Evolutionary conservation across 73 alveolate genomes (phyloP).

Genomic region (Diophrys sp.): DNA sequence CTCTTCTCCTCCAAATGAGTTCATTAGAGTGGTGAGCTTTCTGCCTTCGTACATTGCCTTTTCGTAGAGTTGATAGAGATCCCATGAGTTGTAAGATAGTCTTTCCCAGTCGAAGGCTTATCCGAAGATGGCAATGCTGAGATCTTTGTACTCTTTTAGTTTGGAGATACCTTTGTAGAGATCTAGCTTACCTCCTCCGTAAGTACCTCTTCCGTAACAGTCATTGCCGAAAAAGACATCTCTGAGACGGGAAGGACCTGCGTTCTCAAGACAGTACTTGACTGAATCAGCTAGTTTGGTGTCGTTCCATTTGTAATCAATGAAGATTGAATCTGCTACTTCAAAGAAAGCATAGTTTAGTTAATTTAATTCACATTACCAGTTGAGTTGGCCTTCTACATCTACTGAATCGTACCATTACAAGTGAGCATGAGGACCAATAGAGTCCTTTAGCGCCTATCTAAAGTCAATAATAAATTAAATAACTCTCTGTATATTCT

Average conservation of each 20-base stretch:
- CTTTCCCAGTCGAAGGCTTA: conserved; percentile 62
- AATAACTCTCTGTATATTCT: conserved; percentile 25
- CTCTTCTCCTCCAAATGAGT: not conserved
- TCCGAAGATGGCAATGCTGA: conserved; percentile 68
- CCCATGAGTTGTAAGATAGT: conserved; percentile 12
- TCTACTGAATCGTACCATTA: conserved; percentile 70
- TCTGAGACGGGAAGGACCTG: not conserved
- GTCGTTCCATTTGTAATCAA: conserved; percentile 71
- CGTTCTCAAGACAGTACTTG: conserved; percentile 20
- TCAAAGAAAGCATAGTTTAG: conserved; percentile 41
- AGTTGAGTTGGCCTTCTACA: conserved; percentile 45
- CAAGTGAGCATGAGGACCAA: conserved; percentile 48
- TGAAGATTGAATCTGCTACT: conserved; percentile 60
- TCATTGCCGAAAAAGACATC: conserved; percentile 73
- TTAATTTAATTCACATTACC: conserved; percentile 63
- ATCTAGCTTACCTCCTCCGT: conserved; percentile 72
- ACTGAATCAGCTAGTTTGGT: conserved; percentile 26
- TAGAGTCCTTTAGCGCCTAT: conserved; percentile 32
- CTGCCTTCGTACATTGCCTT: conserved; percentile 6
- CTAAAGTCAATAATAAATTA: conserved; percentile 42
- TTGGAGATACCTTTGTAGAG: conserved; percentile 57
- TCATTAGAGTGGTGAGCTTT: not conserved
- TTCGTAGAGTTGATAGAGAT: conserved; percentile 34
- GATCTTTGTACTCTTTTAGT: conserved; percentile 31
- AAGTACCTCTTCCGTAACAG: conserved; percentile 75